These are phyloP conservation scores for Phylloporus sp. DNA, from an alignment of 768 basidiomycete genomes.

Conservation along the genomic window DNA sequence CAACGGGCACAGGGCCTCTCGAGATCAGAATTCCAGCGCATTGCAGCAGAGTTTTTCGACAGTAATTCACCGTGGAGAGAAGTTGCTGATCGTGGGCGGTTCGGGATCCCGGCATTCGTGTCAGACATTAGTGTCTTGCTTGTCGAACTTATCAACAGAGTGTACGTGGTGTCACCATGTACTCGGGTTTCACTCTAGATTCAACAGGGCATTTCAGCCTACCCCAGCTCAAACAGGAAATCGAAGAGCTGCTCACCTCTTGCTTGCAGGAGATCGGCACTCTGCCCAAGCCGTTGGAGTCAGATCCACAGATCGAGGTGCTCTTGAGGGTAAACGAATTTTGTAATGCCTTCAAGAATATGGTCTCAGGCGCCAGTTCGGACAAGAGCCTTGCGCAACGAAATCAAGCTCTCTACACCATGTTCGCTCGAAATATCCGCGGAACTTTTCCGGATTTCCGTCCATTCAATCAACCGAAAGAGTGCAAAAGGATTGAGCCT, in stretches of 20 bases:
- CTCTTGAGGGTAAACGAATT: slow-evolving; percentile 43
- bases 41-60: slow-evolving; percentile 45
- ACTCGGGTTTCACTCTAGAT: neutral
- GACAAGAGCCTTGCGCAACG: slow-evolving; percentile 37
- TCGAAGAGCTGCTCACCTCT: slow-evolving; percentile 37
- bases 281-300: slow-evolving; percentile 39
- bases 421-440: slow-evolving; percentile 35
- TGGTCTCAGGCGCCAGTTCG: slow-evolving; percentile 31
- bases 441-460: slow-evolving; percentile 42
- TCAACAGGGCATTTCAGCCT: slow-evolving; percentile 37
- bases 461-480: slow-evolving; percentile 19
- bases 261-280: slow-evolving; percentile 32
- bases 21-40: slow-evolving; percentile 34
- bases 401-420: slow-evolving; percentile 31
- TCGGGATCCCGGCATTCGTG: slow-evolving; percentile 55
- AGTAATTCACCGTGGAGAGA: slow-evolving; percentile 49
- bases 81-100: slow-evolving; percentile 42
- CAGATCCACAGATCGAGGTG: slow-evolving; percentile 45
- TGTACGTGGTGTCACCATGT: slow-evolving; percentile 35
- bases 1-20: slow-evolving; percentile 42
- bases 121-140: slow-evolving; percentile 49
- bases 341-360: slow-evolving; percentile 34
- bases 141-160: slow-evolving; percentile 46
- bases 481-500: slow-evolving; percentile 10
- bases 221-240: slow-evolving; percentile 40